Conservation (phyloP, 192 early-diverging fungal species). For the Gryganskiella cystojenkinii region DNA sequence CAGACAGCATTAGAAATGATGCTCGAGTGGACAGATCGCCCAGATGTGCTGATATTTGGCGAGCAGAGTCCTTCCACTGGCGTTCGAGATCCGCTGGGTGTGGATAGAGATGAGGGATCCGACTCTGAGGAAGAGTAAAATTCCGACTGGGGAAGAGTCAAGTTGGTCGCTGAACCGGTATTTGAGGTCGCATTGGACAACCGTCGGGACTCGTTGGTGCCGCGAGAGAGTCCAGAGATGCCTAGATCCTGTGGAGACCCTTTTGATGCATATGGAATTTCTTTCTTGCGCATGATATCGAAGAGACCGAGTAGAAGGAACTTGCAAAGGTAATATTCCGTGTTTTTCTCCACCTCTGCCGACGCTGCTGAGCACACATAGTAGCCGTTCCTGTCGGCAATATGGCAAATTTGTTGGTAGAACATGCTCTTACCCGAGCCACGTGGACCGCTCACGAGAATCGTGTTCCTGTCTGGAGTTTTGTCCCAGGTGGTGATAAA, state of each 20-base stretch:
- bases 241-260: constrained; percentile 11
- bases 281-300: constrained; percentile 53
- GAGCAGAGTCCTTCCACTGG: not conserved
- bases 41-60: not conserved
- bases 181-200: too few relatives aligned
- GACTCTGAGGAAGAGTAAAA: too few relatives aligned
- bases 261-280: constrained; percentile 42
- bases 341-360: constrained; percentile 59
- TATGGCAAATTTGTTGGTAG: constrained; percentile 51
- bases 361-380: constrained; percentile 46
- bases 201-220: not conserved
- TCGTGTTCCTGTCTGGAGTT: constrained; percentile 46
- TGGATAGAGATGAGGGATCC: too few relatives aligned
- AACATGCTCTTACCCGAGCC: constrained; percentile 62
- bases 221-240: not conserved
- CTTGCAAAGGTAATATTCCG: constrained; percentile 56
- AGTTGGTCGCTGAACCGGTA: too few relatives aligned
- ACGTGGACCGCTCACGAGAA: constrained; percentile 53
- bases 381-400: constrained; percentile 29
- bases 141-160: too few relatives aligned
- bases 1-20: constrained; percentile 12
- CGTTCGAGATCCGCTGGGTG: not conserved
- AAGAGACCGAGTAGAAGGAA: constrained; percentile 53
- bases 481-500: constrained; percentile 53
- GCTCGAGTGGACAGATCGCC: constrained; percentile 17